Evolutionary conservation across 345 rosid genomes (phyloP).

Genomic region (Lumnitzera littorea): DNA sequence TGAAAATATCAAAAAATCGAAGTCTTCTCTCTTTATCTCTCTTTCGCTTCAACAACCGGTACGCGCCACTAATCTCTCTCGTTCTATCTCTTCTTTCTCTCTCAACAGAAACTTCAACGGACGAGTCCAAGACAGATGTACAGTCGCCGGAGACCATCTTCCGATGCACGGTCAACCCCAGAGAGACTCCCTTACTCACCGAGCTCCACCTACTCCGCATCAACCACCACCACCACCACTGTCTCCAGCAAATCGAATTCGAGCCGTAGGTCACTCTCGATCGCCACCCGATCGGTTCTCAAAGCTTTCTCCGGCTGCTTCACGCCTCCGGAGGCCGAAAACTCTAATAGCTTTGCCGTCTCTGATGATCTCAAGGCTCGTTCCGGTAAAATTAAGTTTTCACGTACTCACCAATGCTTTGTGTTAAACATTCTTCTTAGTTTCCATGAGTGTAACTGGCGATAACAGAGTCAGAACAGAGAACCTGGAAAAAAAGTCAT

Average conservation of each 20-base stretch:
- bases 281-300: constrained; percentile 42
- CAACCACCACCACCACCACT: constrained; percentile 30
- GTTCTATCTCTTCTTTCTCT: not conserved
- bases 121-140: constrained; percentile 13
- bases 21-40: no score
- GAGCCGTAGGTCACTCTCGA: constrained; percentile 19
- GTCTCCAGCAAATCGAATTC: constrained; percentile 28
- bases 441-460: no score
- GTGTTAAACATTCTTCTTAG: no score
- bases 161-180: constrained; percentile 32
- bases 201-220: constrained; percentile 23
- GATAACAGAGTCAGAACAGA: no score
- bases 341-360: constrained; percentile 19
- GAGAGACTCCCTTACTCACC: constrained; percentile 25
- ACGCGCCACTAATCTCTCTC: no score
- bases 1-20: no score
- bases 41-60: no score
- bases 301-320: constrained; percentile 59
- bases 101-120: not conserved
- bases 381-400: constrained; percentile 18
- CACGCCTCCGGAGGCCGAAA: constrained; percentile 50
- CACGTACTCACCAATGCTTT: not conserved
- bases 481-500: no score
- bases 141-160: constrained; percentile 30
- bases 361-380: constrained; percentile 30